Evolutionary conservation across 768 basidiomycete species (phyloP).

Genomic region (Sarcodon sp.): DNA sequence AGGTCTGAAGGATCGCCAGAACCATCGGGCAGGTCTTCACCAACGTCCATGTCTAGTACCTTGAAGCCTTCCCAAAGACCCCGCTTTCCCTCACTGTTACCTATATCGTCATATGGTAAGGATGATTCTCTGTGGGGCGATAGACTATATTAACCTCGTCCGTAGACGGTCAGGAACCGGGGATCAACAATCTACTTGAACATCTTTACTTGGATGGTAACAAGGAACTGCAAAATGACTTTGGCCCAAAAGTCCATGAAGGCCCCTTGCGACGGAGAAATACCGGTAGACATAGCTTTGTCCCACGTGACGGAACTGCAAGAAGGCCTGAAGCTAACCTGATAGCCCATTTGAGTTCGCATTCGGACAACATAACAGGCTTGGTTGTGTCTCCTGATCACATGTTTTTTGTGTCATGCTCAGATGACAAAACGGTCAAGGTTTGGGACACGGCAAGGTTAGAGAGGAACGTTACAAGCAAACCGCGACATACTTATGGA

Average conservation of each 20-base stretch:
- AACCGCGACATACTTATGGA: conserved; percentile 35
- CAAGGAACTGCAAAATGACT: conserved; percentile 78
- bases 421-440: conserved; percentile 89
- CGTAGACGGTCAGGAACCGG: conserved; percentile 81
- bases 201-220: conserved; percentile 81
- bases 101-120: conserved; percentile 66
- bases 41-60: conserved; percentile 48
- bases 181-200: conserved; percentile 81
- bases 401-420: conserved; percentile 86
- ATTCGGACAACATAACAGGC: conserved; percentile 66
- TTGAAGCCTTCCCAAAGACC: conserved; percentile 33
- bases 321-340: conserved; percentile 66
- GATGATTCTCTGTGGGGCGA: not conserved
- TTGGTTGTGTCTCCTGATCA: conserved; percentile 90
- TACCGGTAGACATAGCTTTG: conserved; percentile 53
- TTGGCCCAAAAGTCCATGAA: conserved; percentile 80
- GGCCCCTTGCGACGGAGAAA: conserved; percentile 72
- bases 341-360: conserved; percentile 75
- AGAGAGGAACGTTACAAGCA: conserved; percentile 87
- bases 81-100: conserved; percentile 38
- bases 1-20: conserved; percentile 56
- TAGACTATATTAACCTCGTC: not conserved
- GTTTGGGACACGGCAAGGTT: conserved; percentile 89
- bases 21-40: conserved; percentile 69
- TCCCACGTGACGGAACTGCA: conserved; percentile 45